Percentiles rank a stretch among this genome's conserved stretches.
These are phyloP conservation scores for Aspergillus hancockii DNA, from an alignment of 495 filamentous ascomycete species.

Conservation along the genomic window DNA sequence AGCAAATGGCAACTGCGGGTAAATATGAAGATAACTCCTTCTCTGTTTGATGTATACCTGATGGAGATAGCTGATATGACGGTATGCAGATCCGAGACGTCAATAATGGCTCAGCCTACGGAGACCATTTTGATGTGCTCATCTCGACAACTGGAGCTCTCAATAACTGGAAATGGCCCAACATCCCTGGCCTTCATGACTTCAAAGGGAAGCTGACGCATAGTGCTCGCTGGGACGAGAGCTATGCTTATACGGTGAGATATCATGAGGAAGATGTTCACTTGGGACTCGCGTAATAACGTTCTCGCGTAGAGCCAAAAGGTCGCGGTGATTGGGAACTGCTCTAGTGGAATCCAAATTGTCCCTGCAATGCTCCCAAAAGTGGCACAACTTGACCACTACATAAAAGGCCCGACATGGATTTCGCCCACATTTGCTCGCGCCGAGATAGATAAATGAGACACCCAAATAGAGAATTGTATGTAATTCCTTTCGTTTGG, in stretches of 20 bases:
- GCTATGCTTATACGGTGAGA: slow-evolving; percentile 34
- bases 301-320: slow-evolving; percentile 36
- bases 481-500: slow-evolving; percentile 7
- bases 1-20: slow-evolving; percentile 52
- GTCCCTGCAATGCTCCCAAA: slow-evolving; percentile 60
- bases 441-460: slow-evolving; percentile 32
- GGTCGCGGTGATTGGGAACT: slow-evolving; percentile 57
- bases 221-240: slow-evolving; percentile 53
- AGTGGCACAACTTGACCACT: slow-evolving; percentile 49
- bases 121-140: slow-evolving; percentile 55
- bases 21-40: not conserved
- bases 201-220: slow-evolving; percentile 59
- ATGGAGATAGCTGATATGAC: not conserved
- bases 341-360: slow-evolving; percentile 56
- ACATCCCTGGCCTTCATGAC: slow-evolving; percentile 52
- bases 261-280: not conserved
- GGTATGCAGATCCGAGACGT: slow-evolving; percentile 42
- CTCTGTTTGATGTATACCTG: too few relatives aligned
- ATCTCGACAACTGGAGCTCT: slow-evolving; percentile 58
- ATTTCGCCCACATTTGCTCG: slow-evolving; percentile 41
- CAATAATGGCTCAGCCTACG: slow-evolving; percentile 30
- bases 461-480: slow-evolving; percentile 36
- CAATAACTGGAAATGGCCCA: slow-evolving; percentile 58
- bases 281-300: slow-evolving; percentile 24
- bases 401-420: slow-evolving; percentile 46